Base-by-base conservation (phyloP, 768 basidiomycete species). In the Kwoniella dejecticola region DNA sequence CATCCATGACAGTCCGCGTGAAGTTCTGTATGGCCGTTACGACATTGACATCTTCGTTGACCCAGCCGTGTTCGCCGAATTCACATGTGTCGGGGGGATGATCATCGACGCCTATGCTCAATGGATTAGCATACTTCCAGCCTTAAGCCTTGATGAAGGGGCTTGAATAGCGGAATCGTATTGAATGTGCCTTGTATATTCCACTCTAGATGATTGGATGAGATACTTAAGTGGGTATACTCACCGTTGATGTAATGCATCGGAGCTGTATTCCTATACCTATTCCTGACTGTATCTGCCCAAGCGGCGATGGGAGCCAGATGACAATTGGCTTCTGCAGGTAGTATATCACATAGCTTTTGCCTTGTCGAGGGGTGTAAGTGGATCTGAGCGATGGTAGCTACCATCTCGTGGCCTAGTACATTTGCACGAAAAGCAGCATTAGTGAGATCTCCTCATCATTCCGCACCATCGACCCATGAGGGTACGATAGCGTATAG, bases 361-460 rank as follows among this genome's bases (percentile, higher is more conserved):
- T 85, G 82, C 40, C 88, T 82, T 4, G 88, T 87, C 1, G 63
- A 80, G 0, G 90, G 89, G 75, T 90, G 85, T 2, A 97, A 84
- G 76, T 96, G 86, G 61, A 94, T 90, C 76, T 97, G 89, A 0
- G 95, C 95, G 58, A 98, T 89, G 3, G 93, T 95, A 0, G 93
- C 94, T 4, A 91, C 85, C 30, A 96, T 87, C 81, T 96, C 89
- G 70, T 97, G 94, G 3, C 94, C 91, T 86, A 63, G 12, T 15
- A 38, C 11, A 24, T 1, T 23, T 11, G 8, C 17, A 4, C 7
- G 7, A 2, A 3, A 24, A 15, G 19, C 24, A 52, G 50, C 10
- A 5, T 31, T 3, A n/a, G 24, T 23, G n/a, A n/a, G n/a, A n/a
- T n/a, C n/a, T n/a, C n/a, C n/a, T n/a, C n/a, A n/a, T n/a, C n/a